phyloP scores from a whole-genome alignment of 768 basidiomycete species.

The Macrolepiota dolichaula region DNA sequence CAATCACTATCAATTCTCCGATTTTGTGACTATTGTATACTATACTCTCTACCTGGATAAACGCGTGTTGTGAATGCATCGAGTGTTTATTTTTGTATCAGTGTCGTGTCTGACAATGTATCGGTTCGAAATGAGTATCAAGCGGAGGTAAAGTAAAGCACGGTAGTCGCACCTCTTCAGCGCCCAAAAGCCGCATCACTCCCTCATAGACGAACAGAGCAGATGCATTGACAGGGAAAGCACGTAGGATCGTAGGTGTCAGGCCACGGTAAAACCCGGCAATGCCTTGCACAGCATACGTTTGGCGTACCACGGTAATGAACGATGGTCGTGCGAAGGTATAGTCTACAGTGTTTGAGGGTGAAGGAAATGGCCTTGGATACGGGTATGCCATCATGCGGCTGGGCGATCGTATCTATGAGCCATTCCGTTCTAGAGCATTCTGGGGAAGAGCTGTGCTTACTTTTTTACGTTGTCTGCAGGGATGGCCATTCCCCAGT shows the following conservation, averaged over 20 bases:
- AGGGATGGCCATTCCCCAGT: constrained; percentile 69
- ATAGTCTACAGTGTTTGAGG: constrained; percentile 18
- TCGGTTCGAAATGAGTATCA: constrained; percentile 6
- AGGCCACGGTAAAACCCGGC: constrained; percentile 65
- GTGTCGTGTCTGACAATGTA: constrained; percentile 38
- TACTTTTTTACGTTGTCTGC: constrained; percentile 85
- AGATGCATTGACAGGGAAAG: constrained; percentile 77
- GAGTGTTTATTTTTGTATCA: constrained; percentile 16
- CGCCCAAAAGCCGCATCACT: constrained; percentile 59
- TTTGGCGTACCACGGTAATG: constrained; percentile 44
- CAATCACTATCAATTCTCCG: background rate
- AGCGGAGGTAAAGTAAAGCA: constrained; percentile 8
- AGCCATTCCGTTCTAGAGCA: constrained; percentile 1
- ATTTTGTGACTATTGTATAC: background rate
- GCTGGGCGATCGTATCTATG: constrained; percentile 27
- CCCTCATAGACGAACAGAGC: constrained; percentile 80
- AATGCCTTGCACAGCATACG: constrained; percentile 49
- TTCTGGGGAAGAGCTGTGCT: constrained; percentile 14
- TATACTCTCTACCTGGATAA: background rate
- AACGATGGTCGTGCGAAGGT: constrained; percentile 42
- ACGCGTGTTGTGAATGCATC: background rate
- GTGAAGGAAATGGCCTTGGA: constrained; percentile 38
- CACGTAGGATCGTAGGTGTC: constrained; percentile 63
- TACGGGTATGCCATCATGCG: constrained; percentile 64
- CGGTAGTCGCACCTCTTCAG: constrained; percentile 52